Evolutionary conservation across 371 early-diverging fungal species (phyloP), one percentile per base, ranked within the genome.

Genomic region (Mucor racemosus): DNA sequence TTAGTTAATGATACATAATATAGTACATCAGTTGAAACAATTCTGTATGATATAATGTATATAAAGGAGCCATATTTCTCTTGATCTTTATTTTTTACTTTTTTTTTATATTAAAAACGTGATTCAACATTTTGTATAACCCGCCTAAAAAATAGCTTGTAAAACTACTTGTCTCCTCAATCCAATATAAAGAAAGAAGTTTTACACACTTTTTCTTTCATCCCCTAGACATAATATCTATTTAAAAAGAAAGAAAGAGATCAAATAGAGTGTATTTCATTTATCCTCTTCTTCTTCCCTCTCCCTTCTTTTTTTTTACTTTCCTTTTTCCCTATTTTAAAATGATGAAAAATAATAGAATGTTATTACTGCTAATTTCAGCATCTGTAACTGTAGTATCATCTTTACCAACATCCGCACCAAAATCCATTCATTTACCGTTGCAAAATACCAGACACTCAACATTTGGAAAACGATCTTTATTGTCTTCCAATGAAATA

Each of bases 351-450:
- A 35, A 4, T 26, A 26, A 26, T 26, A 26, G 1, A 26, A 26
- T 26, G 31, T 1, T 46, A 35, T n/a, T 60, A 19, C 35, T 46
- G 9, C 8, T 60, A 21, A 34, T 60, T 17, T 46, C 44, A 46
- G 33, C 60, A 15, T 34, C 46, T 8, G 13, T 53, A 4, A 21
- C 53, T 31, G 13, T 6, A 33, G 39, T 62, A 19, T 26, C 17
- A 31, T 41, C 44, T 56, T 15, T 57, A 19, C 44, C 44, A 44
- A 35, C 44, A 9, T 65, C 46, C 44, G 17, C 63, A 54, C 68
- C 73, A 11, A 65, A 53, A 57, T 9, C 68, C 15, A 58, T 58
- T n/a, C 59, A 60, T 34, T 36, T 64, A 7, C 64, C 58, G 15
- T 48, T 58, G 17, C 58, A 60, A 19, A 7, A 19, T 11, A 41